phyloP scores from a whole-genome alignment of 2,329 filamentous ascomycete genomes.

The Ophiostoma sp. region DNA sequence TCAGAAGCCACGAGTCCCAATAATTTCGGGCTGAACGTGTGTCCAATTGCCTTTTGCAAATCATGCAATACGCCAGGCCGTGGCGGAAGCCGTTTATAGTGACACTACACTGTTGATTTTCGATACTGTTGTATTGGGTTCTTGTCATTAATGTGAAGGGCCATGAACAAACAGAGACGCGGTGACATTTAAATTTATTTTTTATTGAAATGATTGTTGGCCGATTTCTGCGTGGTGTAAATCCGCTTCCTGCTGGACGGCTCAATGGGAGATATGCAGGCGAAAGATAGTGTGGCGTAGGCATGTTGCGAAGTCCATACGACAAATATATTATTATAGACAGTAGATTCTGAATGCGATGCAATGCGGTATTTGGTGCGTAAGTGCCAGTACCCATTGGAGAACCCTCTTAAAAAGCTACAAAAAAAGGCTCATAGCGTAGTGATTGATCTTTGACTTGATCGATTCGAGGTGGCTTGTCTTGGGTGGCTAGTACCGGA shows the following conservation, averaged over 20 bases:
- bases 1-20: background rate
- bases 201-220: too few species aligned
- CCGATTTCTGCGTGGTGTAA: too few species aligned
- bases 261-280: background rate
- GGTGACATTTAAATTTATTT: background rate
- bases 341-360: background rate
- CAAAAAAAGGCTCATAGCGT: background rate
- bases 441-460: background rate
- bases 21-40: background rate
- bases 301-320: background rate
- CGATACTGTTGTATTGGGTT: background rate
- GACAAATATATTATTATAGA: background rate
- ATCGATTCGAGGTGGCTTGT: background rate
- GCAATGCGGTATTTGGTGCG: background rate
- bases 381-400: too few species aligned
- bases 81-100: background rate
- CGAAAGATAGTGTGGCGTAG: background rate
- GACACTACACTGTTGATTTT: background rate
- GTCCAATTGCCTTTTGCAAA: background rate
- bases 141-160: background rate
- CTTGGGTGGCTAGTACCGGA: background rate
- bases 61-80: background rate
- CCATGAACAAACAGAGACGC: background rate
- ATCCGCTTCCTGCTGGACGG: background rate
- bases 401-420: background rate